A percentile compares a stretch with the other conserved stretches of the same genome.
phyloP scores from a whole-genome alignment of 805 yeast genomes.

The Ogataea nakhonphanomensis region DNA sequence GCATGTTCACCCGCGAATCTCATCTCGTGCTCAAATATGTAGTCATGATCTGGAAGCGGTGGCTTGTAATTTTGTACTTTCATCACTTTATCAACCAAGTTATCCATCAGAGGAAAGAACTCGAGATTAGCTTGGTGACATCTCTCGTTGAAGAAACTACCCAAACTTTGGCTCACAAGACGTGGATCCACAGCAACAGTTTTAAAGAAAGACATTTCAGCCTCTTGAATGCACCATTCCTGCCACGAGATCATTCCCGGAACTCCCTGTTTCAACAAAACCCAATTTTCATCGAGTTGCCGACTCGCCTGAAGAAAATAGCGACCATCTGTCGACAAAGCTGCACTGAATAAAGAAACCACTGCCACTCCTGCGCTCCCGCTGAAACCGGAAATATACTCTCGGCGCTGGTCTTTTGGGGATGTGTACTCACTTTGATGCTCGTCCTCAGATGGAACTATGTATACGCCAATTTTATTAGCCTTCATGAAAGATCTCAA shows the following conservation, averaged over 20 bases:
- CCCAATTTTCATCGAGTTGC: constrained; percentile 80
- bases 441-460: constrained; percentile 77
- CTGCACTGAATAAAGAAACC: constrained; percentile 66
- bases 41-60: constrained; percentile 20
- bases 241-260: constrained; percentile 76
- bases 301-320: constrained; percentile 88
- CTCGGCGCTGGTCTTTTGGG: constrained; percentile 75
- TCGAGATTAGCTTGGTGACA: constrained; percentile 37
- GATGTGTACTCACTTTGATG: constrained; percentile 92
- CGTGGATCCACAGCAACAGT: constrained; percentile 84
- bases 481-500: constrained; percentile 45
- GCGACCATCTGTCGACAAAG: constrained; percentile 89
- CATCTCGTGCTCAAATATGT: constrained; percentile 36
- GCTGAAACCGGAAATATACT: constrained; percentile 80
- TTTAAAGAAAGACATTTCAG: constrained; percentile 41
- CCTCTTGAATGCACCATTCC: constrained; percentile 64
- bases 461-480: constrained; percentile 48
- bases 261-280: constrained; percentile 72
- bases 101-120: constrained; percentile 51
- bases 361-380: constrained; percentile 94
- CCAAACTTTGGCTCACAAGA: constrained; percentile 52
- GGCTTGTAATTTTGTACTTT: constrained; percentile 28
- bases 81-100: constrained; percentile 79
- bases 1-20: constrained; percentile 41
- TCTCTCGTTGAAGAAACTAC: constrained; percentile 37